phyloP scores from a whole-genome alignment of 73 alveolate genomes.

The Tetrahymena malaccensis region DNA sequence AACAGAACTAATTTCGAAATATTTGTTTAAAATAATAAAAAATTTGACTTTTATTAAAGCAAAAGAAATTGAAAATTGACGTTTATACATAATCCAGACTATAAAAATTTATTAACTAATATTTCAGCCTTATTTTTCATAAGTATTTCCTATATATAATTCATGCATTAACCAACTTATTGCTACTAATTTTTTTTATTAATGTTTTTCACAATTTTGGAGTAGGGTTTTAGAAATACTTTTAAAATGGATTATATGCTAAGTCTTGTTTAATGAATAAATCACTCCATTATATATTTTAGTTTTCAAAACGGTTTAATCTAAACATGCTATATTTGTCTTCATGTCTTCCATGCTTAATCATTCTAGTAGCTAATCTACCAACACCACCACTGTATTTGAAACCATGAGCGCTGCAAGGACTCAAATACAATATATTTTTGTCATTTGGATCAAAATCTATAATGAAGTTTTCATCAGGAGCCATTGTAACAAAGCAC shows the following conservation, averaged over 20 bases:
- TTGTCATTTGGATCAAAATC: background rate
- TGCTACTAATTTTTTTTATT: background rate
- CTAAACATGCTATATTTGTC: background rate
- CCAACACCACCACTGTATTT: background rate
- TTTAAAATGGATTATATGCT: background rate
- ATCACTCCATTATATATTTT: background rate
- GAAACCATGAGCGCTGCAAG: background rate
- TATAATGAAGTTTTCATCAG: background rate
- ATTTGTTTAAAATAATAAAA: no score
- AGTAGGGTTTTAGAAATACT: background rate
- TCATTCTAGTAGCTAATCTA: background rate
- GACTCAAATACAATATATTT: background rate
- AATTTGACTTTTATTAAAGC: background rate
- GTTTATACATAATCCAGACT: background rate
- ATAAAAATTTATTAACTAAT: no score
- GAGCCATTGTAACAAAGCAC: background rate
- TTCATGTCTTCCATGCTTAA: background rate
- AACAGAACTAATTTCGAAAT: background rate
- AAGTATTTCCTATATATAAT: background rate
- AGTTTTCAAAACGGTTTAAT: background rate
- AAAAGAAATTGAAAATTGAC: background rate
- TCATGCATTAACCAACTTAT: background rate
- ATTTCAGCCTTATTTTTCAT: background rate
- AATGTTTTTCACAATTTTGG: background rate
- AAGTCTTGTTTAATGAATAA: background rate